These are phyloP conservation scores for Oryza glumipatula DNA, from an alignment of 176 grass and related monocot genomes.

Conservation along the genomic window DNA sequence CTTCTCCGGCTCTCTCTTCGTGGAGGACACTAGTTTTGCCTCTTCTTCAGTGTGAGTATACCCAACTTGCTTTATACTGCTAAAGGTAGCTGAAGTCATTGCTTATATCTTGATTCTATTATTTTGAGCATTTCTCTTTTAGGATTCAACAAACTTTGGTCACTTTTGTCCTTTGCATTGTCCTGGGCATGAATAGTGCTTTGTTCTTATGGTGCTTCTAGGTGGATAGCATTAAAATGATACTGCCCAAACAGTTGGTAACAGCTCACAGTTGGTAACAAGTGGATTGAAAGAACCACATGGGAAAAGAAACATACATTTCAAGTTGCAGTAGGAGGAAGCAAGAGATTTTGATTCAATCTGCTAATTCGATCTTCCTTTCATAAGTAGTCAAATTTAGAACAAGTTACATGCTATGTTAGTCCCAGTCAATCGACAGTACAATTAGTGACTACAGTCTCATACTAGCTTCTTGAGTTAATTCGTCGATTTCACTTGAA, in stretches of 20 bases:
- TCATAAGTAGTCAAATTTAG: neutral
- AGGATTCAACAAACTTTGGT: constrained; percentile 1
- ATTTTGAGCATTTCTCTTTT: neutral
- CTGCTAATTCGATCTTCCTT: neutral
- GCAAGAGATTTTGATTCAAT: neutral
- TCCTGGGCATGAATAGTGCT: neutral
- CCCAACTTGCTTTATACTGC: neutral
- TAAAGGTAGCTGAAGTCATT: constrained; percentile 5
- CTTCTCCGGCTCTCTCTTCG: too few relatives aligned
- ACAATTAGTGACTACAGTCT: neutral
- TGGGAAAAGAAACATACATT: neutral
- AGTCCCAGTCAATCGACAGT: neutral
- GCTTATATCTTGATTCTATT: neutral
- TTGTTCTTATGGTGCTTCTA: constrained; percentile 5
- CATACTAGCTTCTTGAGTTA: neutral
- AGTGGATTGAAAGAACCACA: neutral
- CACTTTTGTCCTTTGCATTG: constrained; percentile 24
- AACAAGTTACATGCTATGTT: neutral
- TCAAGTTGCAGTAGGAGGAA: neutral
- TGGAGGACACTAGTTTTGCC: neutral
- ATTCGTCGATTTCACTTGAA: neutral
- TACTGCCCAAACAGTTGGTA: constrained; percentile 10
- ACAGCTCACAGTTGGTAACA: constrained; percentile 5
- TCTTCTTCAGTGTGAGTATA: constrained; percentile 9
- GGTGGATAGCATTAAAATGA: constrained; percentile 19